Evolutionary conservation across 108 stramenopile genomes (phyloP), one percentile per base, ranked within the genome.

Genomic region (Fragilariopsis cylindrus): DNA sequence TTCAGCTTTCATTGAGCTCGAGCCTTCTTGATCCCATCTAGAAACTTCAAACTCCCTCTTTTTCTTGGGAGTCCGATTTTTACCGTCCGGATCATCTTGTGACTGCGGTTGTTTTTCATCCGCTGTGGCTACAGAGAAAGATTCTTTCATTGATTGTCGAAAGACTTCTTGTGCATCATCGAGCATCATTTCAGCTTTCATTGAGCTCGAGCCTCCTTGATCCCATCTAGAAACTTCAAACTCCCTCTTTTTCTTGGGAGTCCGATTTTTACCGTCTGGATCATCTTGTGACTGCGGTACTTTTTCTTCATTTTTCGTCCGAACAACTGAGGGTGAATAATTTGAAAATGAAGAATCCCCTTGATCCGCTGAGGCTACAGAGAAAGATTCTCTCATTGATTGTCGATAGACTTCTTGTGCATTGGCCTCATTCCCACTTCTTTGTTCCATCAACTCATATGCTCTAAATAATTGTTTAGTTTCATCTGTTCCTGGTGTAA

Each of bases 371-470:
- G 79, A 77, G 11, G 58, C 63, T 7, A 77, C 67, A 41, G 71
- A 60, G 60, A 94, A 78, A 18, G 78, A 60, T 77, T 94, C 93
- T 71, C 90, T 72, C 80, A 94, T 90, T 5, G 84, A 80, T 57
- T 90, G 75, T 69, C 87, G 89, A 64, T 88, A 91, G 30, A 94
- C 85, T 41, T 79, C 60, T 48, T 89, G 90, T 7, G 93, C 88
- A 41, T 69, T 86, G 3, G 69, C 70, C 7, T 78, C 69, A 65
- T 92, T 86, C 4, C 89, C 90, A 39, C 80, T 70, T 13, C 84
- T 81, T 75, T 90, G 82, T 75, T 92, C 90, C 90, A 94, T 94
- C n/a, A 88, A 49, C 78, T 94, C 93, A 60, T 90, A 94, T 3
- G 85, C 77, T n/a, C 90, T 72, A 84, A 84, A 94, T 21, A 94